phyloP scores from a whole-genome alignment of 371 early-diverging fungal species.

The Amoeboaphelidium protococcarum region DNA sequence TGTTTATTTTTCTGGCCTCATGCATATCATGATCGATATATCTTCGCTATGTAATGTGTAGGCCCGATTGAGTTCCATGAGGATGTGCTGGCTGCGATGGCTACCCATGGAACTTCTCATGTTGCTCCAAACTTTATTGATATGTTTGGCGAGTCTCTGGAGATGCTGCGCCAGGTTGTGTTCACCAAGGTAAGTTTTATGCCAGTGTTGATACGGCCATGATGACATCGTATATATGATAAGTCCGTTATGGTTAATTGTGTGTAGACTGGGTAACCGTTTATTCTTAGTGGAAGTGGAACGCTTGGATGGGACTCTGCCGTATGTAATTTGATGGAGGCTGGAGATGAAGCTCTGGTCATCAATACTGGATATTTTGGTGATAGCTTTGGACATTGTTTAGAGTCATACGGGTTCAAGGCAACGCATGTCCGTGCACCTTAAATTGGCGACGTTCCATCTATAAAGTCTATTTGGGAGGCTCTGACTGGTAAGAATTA shows the following conservation, averaged over 20 bases:
- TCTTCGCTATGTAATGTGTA: too few species aligned
- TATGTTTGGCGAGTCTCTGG: constrained; percentile 55
- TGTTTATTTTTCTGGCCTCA: too few species aligned
- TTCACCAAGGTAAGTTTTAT: neutral
- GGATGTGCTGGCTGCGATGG: constrained; percentile 47
- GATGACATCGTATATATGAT: neutral
- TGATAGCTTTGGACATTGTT: constrained; percentile 79
- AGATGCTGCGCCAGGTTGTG: constrained; percentile 51
- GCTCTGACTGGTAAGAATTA: constrained; percentile 29
- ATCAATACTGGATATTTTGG: constrained; percentile 85
- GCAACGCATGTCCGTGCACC: constrained; percentile 41
- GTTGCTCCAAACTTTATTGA: constrained; percentile 70
- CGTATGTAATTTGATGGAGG: constrained; percentile 64
- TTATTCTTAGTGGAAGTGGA: constrained; percentile 77
- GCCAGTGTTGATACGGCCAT: neutral
- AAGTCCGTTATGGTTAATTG: neutral
- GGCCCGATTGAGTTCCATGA: constrained; percentile 78
- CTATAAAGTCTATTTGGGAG: constrained; percentile 16
- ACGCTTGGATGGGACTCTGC: constrained; percentile 86
- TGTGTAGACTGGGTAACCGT: constrained; percentile 54
- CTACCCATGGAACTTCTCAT: constrained; percentile 73
- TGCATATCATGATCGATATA: too few species aligned
- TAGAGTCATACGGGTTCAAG: constrained; percentile 62
- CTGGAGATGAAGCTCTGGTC: constrained; percentile 63
- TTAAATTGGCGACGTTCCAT: constrained; percentile 28